Percentiles rank a stretch among this genome's conserved stretches.
These are phyloP conservation scores for Fusarium pseudonygamai DNA, from an alignment of 2,329 filamentous ascomycete genomes.

Conservation along the genomic window DNA sequence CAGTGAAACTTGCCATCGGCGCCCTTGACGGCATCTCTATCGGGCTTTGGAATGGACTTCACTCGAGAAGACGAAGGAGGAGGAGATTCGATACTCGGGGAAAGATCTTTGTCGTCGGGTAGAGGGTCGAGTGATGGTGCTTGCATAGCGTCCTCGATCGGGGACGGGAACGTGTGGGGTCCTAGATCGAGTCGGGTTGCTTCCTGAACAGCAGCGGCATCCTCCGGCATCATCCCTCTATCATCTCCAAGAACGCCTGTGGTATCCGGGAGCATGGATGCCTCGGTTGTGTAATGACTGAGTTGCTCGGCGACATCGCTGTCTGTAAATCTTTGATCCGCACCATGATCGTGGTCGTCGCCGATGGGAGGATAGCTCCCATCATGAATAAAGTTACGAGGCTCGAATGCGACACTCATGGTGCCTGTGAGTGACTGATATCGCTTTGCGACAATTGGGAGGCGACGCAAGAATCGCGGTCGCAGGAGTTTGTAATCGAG, in stretches of 20 bases:
- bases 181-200: constrained; percentile 52
- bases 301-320: constrained; percentile 55
- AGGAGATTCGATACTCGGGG: constrained; percentile 47
- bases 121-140: constrained; percentile 46
- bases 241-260: constrained; percentile 50
- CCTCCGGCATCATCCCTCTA: constrained; percentile 50
- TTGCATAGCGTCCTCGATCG: constrained; percentile 46
- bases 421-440: constrained; percentile 37
- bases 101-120: constrained; percentile 49
- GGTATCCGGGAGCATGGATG: constrained; percentile 51
- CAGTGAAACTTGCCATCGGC: constrained; percentile 81
- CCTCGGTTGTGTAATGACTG: constrained; percentile 54
- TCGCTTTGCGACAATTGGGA: constrained; percentile 7
- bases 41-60: constrained; percentile 68
- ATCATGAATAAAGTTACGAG: constrained; percentile 59
- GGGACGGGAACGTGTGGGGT: constrained; percentile 47
- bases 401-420: constrained; percentile 64
- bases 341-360: constrained; percentile 54
- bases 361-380: constrained; percentile 59
- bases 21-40: constrained; percentile 69
- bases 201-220: constrained; percentile 51
- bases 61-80: constrained; percentile 51
- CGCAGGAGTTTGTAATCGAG: constrained; percentile 7
- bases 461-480: constrained; percentile 29
- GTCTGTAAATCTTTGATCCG: constrained; percentile 55